Percentiles rank a stretch among this genome's conserved stretches.
These are phyloP conservation scores for Ceriops decandra DNA, from an alignment of 345 rosid genomes.

Conservation along the genomic window DNA sequence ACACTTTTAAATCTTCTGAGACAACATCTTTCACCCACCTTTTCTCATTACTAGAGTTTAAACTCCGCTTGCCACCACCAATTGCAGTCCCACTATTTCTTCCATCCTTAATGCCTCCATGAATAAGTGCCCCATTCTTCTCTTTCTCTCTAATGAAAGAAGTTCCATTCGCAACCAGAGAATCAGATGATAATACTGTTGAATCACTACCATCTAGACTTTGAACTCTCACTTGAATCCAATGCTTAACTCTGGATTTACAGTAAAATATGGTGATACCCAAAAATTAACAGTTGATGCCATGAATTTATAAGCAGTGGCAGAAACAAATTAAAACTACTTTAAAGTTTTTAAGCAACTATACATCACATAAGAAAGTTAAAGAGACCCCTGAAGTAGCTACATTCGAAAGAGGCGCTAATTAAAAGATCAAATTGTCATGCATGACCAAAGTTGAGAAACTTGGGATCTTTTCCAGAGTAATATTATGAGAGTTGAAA, in stretches of 20 bases:
- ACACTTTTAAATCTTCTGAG: conserved; percentile 40
- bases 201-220: conserved; percentile 34
- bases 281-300: conserved; percentile 32
- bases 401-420: not conserved
- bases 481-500: no score
- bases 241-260: conserved; percentile 24
- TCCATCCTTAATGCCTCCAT: conserved; percentile 3
- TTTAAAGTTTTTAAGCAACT: conserved; percentile 8
- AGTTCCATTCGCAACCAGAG: conserved; percentile 34
- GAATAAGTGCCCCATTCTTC: conserved; percentile 13
- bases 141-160: conserved; percentile 27
- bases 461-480: no score
- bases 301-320: conserved; percentile 19
- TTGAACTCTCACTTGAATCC: conserved; percentile 46
- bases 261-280: conserved; percentile 22
- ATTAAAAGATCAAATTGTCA: not conserved
- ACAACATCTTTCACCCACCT: conserved; percentile 28
- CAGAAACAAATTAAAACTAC: not conserved
- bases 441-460: no score
- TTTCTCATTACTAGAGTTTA: conserved; percentile 22
- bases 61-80: conserved; percentile 34
- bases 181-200: conserved; percentile 29
- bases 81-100: conserved; percentile 12
- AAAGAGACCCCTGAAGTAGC: not conserved
- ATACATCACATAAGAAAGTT: not conserved